A percentile compares a stretch with the other conserved stretches of the same genome.
phyloP scores from a whole-genome alignment of 2,329 filamentous ascomycete genomes.

The Fusarium newnesense region DNA sequence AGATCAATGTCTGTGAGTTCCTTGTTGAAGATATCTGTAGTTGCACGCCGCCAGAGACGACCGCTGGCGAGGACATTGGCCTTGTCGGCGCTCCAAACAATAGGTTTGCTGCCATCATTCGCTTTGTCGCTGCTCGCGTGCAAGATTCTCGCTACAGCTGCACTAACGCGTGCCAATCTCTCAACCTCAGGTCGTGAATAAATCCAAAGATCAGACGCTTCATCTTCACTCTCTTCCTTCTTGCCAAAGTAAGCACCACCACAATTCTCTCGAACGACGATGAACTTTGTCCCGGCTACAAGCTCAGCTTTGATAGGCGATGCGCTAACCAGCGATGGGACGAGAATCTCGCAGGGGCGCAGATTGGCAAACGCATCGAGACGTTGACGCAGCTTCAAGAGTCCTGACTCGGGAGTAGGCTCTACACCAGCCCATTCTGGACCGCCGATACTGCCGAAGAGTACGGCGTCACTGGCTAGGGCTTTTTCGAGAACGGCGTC shows the following conservation, averaged over 20 bases:
- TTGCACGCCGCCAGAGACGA: constrained; percentile 59
- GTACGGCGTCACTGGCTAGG: constrained; percentile 54
- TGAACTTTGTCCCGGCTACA: constrained; percentile 58
- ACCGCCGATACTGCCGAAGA: constrained; percentile 60
- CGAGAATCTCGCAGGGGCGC: constrained; percentile 59
- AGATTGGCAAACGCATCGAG: constrained; percentile 62
- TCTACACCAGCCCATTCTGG: constrained; percentile 56
- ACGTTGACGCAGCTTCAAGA: constrained; percentile 52
- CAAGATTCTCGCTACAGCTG: constrained; percentile 54
- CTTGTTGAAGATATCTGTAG: constrained; percentile 52
- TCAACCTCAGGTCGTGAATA: constrained; percentile 59
- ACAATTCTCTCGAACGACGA: constrained; percentile 61
- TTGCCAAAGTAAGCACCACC: constrained; percentile 62
- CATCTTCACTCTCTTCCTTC: constrained; percentile 56
- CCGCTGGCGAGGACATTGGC: constrained; percentile 63
- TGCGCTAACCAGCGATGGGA: constrained; percentile 51
- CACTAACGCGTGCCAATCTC: constrained; percentile 58
- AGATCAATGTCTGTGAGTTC: constrained; percentile 57
- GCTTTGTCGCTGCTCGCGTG: constrained; percentile 35
- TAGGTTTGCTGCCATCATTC: constrained; percentile 46
- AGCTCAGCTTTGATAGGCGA: constrained; percentile 58
- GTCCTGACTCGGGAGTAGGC: constrained; percentile 57
- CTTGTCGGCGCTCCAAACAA: constrained; percentile 62
- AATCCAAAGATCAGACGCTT: constrained; percentile 59
- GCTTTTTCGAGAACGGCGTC: constrained; percentile 55